phyloP scores from a whole-genome alignment of 202 grass and related monocot species.

The Hordeum pubiflorum region DNA sequence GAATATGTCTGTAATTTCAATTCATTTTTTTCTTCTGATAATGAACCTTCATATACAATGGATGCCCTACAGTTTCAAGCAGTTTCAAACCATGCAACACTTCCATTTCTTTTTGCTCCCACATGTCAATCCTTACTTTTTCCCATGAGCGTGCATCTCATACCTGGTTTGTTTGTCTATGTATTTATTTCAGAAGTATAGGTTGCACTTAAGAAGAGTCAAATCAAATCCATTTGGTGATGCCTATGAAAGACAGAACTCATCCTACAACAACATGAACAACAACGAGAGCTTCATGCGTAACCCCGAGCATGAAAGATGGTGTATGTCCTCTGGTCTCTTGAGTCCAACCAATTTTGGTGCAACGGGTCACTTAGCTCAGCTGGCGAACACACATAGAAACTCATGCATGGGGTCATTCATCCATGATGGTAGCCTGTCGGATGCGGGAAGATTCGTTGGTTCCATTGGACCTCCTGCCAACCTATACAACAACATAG shows the following conservation, averaged over 20 bases:
- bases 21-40: no score
- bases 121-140: not conserved
- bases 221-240: not conserved
- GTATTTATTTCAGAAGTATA: constrained; percentile 53
- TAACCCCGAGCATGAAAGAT: constrained; percentile 8
- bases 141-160: not conserved
- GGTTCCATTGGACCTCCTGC: not conserved
- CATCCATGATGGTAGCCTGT: constrained; percentile 13
- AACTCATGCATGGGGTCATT: not conserved
- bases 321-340: not conserved
- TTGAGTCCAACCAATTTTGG: constrained; percentile 7
- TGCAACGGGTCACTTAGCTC: constrained; percentile 12
- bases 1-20: no score
- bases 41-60: not conserved
- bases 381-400: not conserved
- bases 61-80: not conserved
- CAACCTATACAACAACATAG: not conserved
- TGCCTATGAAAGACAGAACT: constrained; percentile 11
- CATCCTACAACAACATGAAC: not conserved
- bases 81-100: not conserved
- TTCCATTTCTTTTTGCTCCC: not conserved
- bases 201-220: constrained; percentile 32
- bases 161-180: not conserved
- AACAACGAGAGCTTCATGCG: constrained; percentile 20
- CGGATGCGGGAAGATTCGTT: not conserved